These are phyloP conservation scores for Podospora fimiseda DNA, from an alignment of 495 filamentous ascomycete species.

Conservation along the genomic window DNA sequence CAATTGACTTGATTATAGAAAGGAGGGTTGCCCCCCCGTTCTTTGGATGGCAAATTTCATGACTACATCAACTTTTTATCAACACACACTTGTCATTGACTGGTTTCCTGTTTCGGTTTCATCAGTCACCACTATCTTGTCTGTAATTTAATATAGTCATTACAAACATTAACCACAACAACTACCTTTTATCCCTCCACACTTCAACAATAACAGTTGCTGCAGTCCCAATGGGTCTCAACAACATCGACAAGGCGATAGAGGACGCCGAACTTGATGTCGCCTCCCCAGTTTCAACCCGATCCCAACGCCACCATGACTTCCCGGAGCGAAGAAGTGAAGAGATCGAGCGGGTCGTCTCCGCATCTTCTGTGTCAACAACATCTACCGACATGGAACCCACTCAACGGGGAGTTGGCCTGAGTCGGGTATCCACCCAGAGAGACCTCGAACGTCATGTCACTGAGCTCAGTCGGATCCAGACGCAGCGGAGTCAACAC, in stretches of 20 bases:
- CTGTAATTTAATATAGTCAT: too few relatives aligned
- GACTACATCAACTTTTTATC: not conserved
- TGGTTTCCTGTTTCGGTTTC: not conserved
- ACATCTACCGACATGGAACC: slow-evolving; percentile 27
- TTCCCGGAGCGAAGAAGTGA: slow-evolving; percentile 30
- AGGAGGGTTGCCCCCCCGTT: not conserved
- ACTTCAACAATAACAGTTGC: too few relatives aligned
- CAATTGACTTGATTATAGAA: not conserved
- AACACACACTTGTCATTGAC: not conserved
- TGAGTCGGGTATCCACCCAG: slow-evolving; percentile 58
- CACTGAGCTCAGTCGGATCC: slow-evolving; percentile 70
- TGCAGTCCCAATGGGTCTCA: not conserved
- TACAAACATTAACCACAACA: too few relatives aligned
- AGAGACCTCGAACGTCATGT: slow-evolving; percentile 63
- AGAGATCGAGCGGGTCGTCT: slow-evolving; percentile 45
- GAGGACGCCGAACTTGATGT: slow-evolving; percentile 41
- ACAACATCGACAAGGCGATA: not conserved
- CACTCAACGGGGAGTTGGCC: slow-evolving; percentile 20
- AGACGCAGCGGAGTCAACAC: slow-evolving; percentile 69
- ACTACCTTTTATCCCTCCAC: too few relatives aligned
- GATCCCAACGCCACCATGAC: slow-evolving; percentile 14
- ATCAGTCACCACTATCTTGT: too few relatives aligned
- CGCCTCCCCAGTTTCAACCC: slow-evolving; percentile 10
- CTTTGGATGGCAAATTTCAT: not conserved
- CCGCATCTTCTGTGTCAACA: slow-evolving; percentile 45